Evolutionary conservation across 208 protist species (phyloP).

Genomic region (Crithidia fasciculata): DNA sequence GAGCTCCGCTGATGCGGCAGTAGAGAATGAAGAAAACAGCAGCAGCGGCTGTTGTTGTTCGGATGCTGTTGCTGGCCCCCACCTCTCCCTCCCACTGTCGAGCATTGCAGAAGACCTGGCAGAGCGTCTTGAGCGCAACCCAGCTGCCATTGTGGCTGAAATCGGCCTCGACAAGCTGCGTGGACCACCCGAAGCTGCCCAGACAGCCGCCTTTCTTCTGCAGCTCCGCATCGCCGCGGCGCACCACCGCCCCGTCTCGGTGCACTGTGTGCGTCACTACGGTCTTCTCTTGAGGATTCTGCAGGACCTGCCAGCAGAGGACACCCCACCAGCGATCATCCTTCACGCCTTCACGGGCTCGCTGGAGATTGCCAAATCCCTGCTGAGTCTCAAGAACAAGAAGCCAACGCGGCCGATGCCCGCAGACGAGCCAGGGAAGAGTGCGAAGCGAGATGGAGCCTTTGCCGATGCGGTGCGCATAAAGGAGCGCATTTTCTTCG

Average conservation of each 20-base stretch:
- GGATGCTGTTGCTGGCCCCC: too few species aligned
- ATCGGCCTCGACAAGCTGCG: slow-evolving; percentile 87
- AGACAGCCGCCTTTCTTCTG: slow-evolving; percentile 48
- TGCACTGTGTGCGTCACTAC: slow-evolving; percentile 87
- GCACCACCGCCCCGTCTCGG: slow-evolving; percentile 63
- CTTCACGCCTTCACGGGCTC: slow-evolving; percentile 89
- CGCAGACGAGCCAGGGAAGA: background rate
- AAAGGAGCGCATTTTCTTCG: slow-evolving; percentile 66
- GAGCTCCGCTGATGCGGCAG: background rate
- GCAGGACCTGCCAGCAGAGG: slow-evolving; percentile 36
- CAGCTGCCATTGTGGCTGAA: slow-evolving; percentile 75
- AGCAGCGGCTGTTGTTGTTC: slow-evolving; percentile 7
- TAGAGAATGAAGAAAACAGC: too few species aligned
- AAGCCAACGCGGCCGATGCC: slow-evolving; percentile 9
- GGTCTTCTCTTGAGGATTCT: slow-evolving; percentile 64
- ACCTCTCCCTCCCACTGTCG: slow-evolving; percentile 4
- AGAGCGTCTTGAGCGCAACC: slow-evolving; percentile 36
- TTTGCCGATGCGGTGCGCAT: slow-evolving; percentile 28
- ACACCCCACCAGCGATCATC: slow-evolving; percentile 72
- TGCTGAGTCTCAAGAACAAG: slow-evolving; percentile 65
- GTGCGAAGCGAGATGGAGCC: slow-evolving; percentile 7
- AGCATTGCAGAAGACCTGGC: slow-evolving; percentile 52
- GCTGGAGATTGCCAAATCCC: slow-evolving; percentile 59
- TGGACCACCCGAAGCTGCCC: slow-evolving; percentile 45
- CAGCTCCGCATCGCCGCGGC: slow-evolving; percentile 71